Conservation (phyloP, 495 filamentous ascomycete genomes). For the Penicillium flavigenum region DNA sequence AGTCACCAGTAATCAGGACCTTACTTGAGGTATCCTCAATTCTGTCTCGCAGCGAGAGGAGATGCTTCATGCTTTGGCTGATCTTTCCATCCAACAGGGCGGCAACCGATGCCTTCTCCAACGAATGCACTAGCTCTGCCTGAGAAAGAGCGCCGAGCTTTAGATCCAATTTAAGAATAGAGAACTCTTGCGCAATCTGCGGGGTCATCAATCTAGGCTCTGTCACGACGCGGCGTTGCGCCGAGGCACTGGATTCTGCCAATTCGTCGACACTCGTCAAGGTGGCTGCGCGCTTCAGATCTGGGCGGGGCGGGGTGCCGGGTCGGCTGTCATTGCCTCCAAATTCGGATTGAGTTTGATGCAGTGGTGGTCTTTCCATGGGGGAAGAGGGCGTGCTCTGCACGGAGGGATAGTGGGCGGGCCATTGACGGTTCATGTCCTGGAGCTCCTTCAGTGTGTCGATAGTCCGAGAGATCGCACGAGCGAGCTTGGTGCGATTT, state of each 20-base stretch:
- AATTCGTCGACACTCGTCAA: slow-evolving; percentile 55
- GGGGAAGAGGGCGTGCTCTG: slow-evolving; percentile 55
- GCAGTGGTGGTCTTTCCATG: slow-evolving; percentile 44
- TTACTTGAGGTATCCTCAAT: slow-evolving; percentile 98
- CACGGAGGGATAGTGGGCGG: slow-evolving; percentile 89
- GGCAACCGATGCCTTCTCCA: slow-evolving; percentile 88
- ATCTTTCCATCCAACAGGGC: slow-evolving; percentile 92
- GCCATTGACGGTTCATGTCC: slow-evolving; percentile 87
- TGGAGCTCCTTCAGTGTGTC: slow-evolving; percentile 79
- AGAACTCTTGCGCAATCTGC: slow-evolving; percentile 94
- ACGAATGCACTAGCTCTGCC: slow-evolving; percentile 90
- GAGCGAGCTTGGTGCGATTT: slow-evolving; percentile 79
- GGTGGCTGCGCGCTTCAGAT: slow-evolving; percentile 69
- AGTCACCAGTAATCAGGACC: slow-evolving; percentile 93
- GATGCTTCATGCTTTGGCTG: slow-evolving; percentile 84
- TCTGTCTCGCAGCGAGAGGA: slow-evolving; percentile 79
- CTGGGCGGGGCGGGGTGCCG: slow-evolving; percentile 48
- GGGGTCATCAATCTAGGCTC: slow-evolving; percentile 83
- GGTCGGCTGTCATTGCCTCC: slow-evolving; percentile 33
- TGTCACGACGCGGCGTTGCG: slow-evolving; percentile 52
- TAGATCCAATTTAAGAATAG: slow-evolving; percentile 88
- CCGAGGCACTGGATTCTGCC: slow-evolving; percentile 70
- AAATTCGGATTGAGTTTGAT: slow-evolving; percentile 52
- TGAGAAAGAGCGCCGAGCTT: slow-evolving; percentile 85
- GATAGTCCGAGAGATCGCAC: slow-evolving; percentile 79